Evolutionary conservation across 352 stramenopile species (phyloP).

Genomic region (Lagenidium giganteum): DNA sequence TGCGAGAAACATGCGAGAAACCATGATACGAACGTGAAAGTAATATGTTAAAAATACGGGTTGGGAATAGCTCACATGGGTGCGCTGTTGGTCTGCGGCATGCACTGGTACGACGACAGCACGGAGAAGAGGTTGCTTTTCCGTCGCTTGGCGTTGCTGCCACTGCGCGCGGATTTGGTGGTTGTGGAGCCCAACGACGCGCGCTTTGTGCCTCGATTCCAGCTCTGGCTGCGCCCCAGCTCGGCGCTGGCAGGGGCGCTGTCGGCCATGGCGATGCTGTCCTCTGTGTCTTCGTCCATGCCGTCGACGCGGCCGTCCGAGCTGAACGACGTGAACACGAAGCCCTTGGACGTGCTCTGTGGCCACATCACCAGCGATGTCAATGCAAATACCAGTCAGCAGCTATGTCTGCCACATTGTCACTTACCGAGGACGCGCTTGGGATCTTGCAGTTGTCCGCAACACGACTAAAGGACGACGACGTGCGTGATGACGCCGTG

Average conservation of each 20-base stretch:
- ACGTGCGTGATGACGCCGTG: conserved; percentile 26
- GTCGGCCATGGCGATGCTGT: conserved; percentile 33
- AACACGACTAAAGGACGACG: conserved; percentile 67
- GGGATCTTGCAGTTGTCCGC: conserved; percentile 73
- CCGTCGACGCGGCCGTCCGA: too few relatives aligned
- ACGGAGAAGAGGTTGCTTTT: conserved; percentile 62
- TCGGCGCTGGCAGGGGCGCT: conserved; percentile 22
- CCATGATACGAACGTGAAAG: too few relatives aligned
- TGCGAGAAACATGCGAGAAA: too few relatives aligned
- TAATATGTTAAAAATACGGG: conserved; percentile 1
- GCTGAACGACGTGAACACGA: conserved; percentile 75
- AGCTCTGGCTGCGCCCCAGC: conserved; percentile 54
- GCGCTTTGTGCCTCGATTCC: conserved; percentile 22
- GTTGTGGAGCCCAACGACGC: conserved; percentile 13
- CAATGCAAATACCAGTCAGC: too few relatives aligned
- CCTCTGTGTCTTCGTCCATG: conserved; percentile 24
- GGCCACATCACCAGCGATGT: too few relatives aligned
- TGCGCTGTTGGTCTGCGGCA: conserved; percentile 30
- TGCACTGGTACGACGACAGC: conserved; percentile 65
- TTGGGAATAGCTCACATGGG: conserved; percentile 15
- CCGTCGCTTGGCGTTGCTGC: conserved; percentile 20
- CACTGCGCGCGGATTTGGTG: not conserved
- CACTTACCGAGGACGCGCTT: conserved; percentile 52
- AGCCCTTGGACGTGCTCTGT: conserved; percentile 44
- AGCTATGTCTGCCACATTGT: too few relatives aligned